Evolutionary conservation across 768 basidiomycete species (phyloP).

Genomic region (Thelephora ganbajun): DNA sequence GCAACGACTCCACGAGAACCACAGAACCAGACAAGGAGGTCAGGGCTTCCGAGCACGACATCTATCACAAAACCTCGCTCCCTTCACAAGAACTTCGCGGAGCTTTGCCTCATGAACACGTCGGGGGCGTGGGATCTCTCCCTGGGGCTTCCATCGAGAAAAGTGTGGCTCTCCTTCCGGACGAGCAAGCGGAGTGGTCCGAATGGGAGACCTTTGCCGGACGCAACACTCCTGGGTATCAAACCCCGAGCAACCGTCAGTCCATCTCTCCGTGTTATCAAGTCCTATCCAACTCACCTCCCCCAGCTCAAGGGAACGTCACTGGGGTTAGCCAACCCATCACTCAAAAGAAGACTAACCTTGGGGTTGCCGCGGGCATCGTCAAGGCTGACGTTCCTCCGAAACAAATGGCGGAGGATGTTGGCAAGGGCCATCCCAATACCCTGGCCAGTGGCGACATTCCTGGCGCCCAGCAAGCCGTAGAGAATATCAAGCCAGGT

Average conservation of each 20-base stretch:
- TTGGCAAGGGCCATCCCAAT: too few relatives aligned
- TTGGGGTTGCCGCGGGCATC: not conserved
- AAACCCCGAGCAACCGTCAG: not conserved
- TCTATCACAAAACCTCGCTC: conserved; percentile 7
- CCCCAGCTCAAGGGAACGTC: not conserved
- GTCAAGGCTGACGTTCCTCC: too few relatives aligned
- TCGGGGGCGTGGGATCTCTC: conserved; percentile 13
- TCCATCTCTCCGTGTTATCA: not conserved
- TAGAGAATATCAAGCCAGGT: too few relatives aligned
- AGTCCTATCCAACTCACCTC: not conserved
- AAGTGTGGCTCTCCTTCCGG: conserved; percentile 12
- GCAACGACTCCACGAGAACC: not conserved
- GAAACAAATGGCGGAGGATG: too few relatives aligned
- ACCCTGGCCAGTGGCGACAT: too few relatives aligned
- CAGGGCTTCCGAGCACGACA: conserved; percentile 10
- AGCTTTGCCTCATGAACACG: conserved; percentile 7
- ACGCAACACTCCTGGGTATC: not conserved
- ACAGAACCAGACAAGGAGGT: conserved; percentile 6
- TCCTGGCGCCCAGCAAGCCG: too few relatives aligned
- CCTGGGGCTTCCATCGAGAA: conserved; percentile 10
- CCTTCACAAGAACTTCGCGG: conserved; percentile 10
- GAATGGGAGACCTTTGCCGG: not conserved
- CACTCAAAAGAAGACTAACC: not conserved
- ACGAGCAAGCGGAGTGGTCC: conserved; percentile 5
- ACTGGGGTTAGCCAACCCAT: not conserved